Evolutionary conservation across 345 rosid genomes (phyloP), one percentile per base, ranked within the genome.

Genomic region (Barbarea vulgaris): DNA sequence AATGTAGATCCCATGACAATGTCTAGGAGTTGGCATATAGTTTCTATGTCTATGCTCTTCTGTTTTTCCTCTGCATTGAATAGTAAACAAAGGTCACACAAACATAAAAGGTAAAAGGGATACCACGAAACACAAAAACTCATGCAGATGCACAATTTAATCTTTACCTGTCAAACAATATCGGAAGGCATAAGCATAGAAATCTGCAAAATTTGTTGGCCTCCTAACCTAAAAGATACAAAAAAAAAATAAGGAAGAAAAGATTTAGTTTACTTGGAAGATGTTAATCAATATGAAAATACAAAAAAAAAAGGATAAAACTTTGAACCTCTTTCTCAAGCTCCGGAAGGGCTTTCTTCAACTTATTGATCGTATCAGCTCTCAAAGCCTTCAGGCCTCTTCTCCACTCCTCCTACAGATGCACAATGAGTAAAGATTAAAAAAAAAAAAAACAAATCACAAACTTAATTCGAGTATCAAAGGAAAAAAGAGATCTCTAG

Each of bases 11-110:
- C 93, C 71, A 95, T 83, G 62, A 95, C 96, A 63, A 89, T 84
- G 66, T 84, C 88, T 80, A 95, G 83, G 72, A 95, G 85, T 77
- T 92, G 88, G 39, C 97, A 92, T 74, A 85, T 88, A 72, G 88
- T 92, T 80, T 95, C 99, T 44, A 90, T 85, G 83, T 95, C 99
- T 41, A 92, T 85, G 76, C 87, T 82, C 85, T 90, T 90, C 77
- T 92, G 97, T 77, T 86, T 89, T 82, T 95, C 97, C 88, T 95
- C 99, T 95, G 84, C 62, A 75, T 75, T 19, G 69, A 71, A 25
- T 52, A 80, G 56, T 39, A 55, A 37, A 18, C n/a, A 66, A 39
- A 15, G 14, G 27, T 65, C 31, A 73, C 11, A 62, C 47, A 56
- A 5, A 37, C 70, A 56, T 12, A 12, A 3, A 27, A 48, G 17